These are phyloP conservation scores for Ogataea pini DNA, from an alignment of 805 yeast species.

Conservation along the genomic window DNA sequence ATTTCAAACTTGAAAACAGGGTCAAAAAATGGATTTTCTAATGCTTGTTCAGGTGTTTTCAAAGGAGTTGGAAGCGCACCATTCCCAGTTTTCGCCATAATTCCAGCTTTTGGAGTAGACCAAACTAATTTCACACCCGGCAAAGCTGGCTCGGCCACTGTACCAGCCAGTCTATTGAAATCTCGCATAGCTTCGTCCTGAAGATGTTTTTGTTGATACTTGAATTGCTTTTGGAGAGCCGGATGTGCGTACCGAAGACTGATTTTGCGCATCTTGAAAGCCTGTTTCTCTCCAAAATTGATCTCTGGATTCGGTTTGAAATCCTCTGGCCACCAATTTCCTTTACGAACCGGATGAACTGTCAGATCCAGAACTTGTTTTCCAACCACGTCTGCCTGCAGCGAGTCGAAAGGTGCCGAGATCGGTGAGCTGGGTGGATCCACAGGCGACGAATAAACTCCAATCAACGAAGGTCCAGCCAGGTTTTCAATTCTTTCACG, in stretches of 20 bases:
- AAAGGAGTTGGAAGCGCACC: slow-evolving; percentile 25
- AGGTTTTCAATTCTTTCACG: slow-evolving; percentile 14
- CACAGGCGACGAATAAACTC: neutral
- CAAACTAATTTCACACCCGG: slow-evolving; percentile 20
- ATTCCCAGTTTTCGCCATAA: neutral
- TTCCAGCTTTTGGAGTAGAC: slow-evolving; percentile 10
- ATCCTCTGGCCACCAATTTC: slow-evolving; percentile 40
- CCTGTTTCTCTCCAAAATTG: slow-evolving; percentile 21
- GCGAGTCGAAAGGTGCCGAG: neutral
- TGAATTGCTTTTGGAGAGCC: slow-evolving; percentile 24
- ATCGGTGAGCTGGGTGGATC: slow-evolving; percentile 8
- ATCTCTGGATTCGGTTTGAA: slow-evolving; percentile 34
- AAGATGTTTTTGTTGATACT: slow-evolving; percentile 24
- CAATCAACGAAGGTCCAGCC: neutral
- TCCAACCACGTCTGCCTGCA: neutral
- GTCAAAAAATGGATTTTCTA: slow-evolving; percentile 25
- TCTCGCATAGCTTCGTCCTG: slow-evolving; percentile 24
- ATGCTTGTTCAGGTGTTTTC: slow-evolving; percentile 27
- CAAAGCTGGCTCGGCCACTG: slow-evolving; percentile 5
- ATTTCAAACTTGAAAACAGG: slow-evolving; percentile 32
- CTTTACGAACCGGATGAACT: slow-evolving; percentile 26
- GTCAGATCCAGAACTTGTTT: slow-evolving; percentile 26
- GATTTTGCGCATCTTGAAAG: slow-evolving; percentile 27
- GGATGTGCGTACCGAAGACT: slow-evolving; percentile 24
- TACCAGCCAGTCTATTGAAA: slow-evolving; percentile 28